Evolutionary conservation across 176 grass and related monocot species (phyloP).

Genomic region (Avena sativa): DNA sequence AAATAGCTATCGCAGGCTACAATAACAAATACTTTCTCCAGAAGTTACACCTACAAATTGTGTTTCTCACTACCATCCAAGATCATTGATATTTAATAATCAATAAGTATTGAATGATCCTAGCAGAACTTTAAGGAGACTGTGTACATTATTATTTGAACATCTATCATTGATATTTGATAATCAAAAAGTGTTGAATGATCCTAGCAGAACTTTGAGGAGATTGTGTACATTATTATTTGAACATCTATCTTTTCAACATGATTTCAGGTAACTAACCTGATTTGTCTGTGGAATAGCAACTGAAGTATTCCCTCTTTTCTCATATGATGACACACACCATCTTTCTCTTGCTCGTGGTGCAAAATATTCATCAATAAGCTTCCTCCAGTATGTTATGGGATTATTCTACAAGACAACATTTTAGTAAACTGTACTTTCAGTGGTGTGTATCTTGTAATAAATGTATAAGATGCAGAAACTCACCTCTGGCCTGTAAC

Average conservation of each 20-base stretch:
- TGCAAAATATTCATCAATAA: conserved; percentile 94
- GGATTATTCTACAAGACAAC: conserved; percentile 71
- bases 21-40: conserved; percentile 1
- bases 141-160: conserved; percentile 31
- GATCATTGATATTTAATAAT: neutral
- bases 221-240: conserved; percentile 21
- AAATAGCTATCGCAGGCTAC: conserved; percentile 16
- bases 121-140: neutral
- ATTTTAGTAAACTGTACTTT: conserved; percentile 35
- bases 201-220: neutral
- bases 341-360: conserved; percentile 88
- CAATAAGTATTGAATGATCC: conserved; percentile 12
- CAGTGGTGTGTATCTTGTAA: conserved; percentile 31
- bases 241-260: conserved; percentile 28
- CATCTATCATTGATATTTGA: neutral
- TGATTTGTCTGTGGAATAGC: conserved; percentile 66
- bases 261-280: conserved; percentile 58
- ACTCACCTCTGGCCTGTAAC: conserved; percentile 76
- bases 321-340: conserved; percentile 93
- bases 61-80: conserved; percentile 18
- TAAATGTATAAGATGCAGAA: conserved; percentile 29
- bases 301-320: conserved; percentile 70
- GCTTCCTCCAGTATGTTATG: conserved; percentile 93
- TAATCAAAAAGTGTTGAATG: conserved; percentile 7
- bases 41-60: conserved; percentile 3